Evolutionary conservation across 345 rosid species (phyloP), one percentile per base, ranked within the genome.

Genomic region (Hibiscus tridactylites): DNA sequence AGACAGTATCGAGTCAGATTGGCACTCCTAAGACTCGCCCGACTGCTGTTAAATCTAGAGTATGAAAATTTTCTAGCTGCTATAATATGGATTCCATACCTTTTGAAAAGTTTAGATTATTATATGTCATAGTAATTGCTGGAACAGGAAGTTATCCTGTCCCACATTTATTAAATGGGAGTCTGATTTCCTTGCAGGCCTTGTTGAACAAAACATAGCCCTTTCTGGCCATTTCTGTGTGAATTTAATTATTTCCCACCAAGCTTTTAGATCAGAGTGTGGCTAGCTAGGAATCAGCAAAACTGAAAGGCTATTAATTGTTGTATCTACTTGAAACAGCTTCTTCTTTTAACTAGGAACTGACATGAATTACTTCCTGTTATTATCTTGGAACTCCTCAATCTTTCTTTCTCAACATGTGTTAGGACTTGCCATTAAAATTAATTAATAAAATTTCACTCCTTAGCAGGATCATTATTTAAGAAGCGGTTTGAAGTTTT

Each of bases 21-120:
- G 85, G 85, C 59, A 80, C 87, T 69, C 82, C 94, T 61, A 92
- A 88, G 83, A 80, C 88, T 50, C 87, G 84, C 28, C 74, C 88
- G 0, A 85, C 90, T 70, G 81, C 87, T 68, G 73, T 85, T 67
- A 88, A 86, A 81, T 90, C 97, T 76, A 84, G 97, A 82, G 99
- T 95, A 89, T 90, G 90, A 70, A 53, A 58, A 52, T 50, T 35
- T 71, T 68, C 31, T 42, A 42, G 13, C 42, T 24, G 9, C 39
- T 63, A 17, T 35, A 29, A 24, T 53, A 29, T 71, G 61, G 59
- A 75, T 69, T 53, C 8, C 16, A 69, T 17, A 17, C 71, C 53
- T 61, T 47, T 65, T 63, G 58, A 68, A 49, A 44, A 35, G 53
- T 67, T 54, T 67, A 15, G 47, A 56, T 65, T 17, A 33, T 3